phyloP scores from a whole-genome alignment of 345 rosid species.

The Melaleuca alternifolia region DNA sequence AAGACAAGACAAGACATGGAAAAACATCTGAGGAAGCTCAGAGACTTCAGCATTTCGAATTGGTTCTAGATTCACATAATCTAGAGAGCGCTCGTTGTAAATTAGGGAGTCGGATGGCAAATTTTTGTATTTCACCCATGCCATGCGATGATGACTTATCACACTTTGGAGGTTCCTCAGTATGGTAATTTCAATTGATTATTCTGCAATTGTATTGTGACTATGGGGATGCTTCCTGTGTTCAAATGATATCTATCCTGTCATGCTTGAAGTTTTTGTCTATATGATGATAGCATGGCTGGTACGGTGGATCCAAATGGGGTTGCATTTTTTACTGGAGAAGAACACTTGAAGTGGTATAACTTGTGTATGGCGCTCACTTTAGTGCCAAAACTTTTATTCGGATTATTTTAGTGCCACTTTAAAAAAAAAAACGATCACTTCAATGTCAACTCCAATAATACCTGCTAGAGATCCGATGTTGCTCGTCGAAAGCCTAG shows the following conservation, averaged over 20 bases:
- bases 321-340: too few species aligned
- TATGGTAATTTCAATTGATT: not conserved
- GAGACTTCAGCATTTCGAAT: slow-evolving; percentile 75
- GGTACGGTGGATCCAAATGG: not conserved
- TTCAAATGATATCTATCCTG: not conserved
- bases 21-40: slow-evolving; percentile 76
- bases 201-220: not conserved
- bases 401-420: too few species aligned
- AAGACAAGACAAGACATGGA: slow-evolving; percentile 75
- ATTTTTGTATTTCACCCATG: not conserved
- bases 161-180: not conserved
- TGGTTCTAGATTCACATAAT: slow-evolving; percentile 42
- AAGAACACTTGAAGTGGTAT: too few species aligned
- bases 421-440: too few species aligned
- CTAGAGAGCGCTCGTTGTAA: not conserved
- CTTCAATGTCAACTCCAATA: too few species aligned
- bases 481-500: too few species aligned
- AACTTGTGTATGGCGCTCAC: too few species aligned
- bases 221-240: not conserved
- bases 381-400: too few species aligned
- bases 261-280: not conserved
- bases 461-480: too few species aligned
- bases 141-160: not conserved
- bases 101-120: not conserved
- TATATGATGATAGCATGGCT: not conserved